phyloP scores from a whole-genome alignment of 768 basidiomycete genomes.

The Coprinellus aureogranulatus region DNA sequence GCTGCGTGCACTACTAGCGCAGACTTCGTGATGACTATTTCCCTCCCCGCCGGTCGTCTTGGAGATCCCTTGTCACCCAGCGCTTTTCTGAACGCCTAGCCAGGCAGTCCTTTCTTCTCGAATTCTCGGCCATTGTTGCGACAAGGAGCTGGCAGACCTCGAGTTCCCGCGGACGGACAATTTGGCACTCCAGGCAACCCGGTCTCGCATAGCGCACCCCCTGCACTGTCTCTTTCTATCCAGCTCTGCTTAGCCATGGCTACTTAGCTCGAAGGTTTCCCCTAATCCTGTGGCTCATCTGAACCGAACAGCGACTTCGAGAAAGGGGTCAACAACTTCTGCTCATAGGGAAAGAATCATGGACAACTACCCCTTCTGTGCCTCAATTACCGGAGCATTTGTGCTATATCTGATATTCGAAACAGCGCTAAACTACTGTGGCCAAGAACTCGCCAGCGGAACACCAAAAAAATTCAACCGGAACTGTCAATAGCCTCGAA shows the following conservation, averaged over 20 bases:
- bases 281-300: neutral
- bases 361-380: neutral
- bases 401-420: neutral
- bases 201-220: neutral
- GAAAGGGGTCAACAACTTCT: neutral
- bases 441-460: conserved; percentile 1
- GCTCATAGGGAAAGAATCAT: neutral
- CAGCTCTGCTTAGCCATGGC: conserved; percentile 5
- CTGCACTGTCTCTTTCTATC: neutral
- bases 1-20: neutral
- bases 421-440: neutral
- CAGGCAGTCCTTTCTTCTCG: neutral
- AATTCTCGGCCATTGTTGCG: neutral
- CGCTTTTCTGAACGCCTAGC: neutral
- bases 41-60: conserved; percentile 5
- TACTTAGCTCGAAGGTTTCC: neutral
- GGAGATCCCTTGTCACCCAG: conserved; percentile 1
- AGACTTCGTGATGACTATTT: neutral
- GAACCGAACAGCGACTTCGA: neutral
- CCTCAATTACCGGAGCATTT: conserved; percentile 5
- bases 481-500: conserved; percentile 8
- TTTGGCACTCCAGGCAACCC: neutral
- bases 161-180: neutral
- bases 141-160: neutral
- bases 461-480: conserved; percentile 9